A percentile compares a stretch with the other conserved stretches of the same genome.
Conservation (phyloP, 495 filamentous ascomycete species). For the Penicillium angulare region DNA sequence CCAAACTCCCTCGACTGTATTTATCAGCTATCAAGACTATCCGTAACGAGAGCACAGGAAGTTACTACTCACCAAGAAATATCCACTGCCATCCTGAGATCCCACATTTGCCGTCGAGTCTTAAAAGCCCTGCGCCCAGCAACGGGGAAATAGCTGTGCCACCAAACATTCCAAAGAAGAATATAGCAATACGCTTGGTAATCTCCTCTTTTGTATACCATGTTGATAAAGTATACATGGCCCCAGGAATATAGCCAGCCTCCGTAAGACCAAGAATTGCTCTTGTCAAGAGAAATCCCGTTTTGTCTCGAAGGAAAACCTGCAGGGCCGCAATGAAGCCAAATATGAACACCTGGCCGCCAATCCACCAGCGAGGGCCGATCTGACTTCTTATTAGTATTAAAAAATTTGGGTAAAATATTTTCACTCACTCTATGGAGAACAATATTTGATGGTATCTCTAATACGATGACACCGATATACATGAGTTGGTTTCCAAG, state of each 20-base stretch:
- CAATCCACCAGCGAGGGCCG: constrained; percentile 51
- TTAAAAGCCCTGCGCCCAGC: constrained; percentile 42
- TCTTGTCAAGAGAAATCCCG: constrained; percentile 43
- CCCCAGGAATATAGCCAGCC: constrained; percentile 56
- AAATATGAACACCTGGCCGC: constrained; percentile 50
- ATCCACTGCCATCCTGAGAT: constrained; percentile 59
- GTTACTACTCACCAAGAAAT: constrained; percentile 35
- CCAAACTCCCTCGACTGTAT: constrained; percentile 45
- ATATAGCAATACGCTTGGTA: constrained; percentile 47
- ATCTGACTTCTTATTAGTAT: constrained; percentile 27
- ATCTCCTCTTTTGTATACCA: constrained; percentile 55
- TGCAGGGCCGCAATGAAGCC: constrained; percentile 53
- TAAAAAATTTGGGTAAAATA: background rate
- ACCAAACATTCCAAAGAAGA: constrained; percentile 52
- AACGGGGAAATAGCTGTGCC: constrained; percentile 49
- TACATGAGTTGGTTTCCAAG: constrained; percentile 54
- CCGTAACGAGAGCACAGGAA: background rate
- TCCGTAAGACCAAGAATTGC: constrained; percentile 51
- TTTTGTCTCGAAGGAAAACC: constrained; percentile 46
- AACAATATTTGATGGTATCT: constrained; percentile 53
- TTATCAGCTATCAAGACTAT: background rate
- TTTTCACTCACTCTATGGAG: constrained; percentile 16
- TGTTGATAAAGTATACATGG: constrained; percentile 54
- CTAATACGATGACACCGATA: constrained; percentile 50
- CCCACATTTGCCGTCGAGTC: constrained; percentile 47